These are phyloP conservation scores for Avicennia marina DNA, from an alignment of 257 asterid species.

Conservation along the genomic window DNA sequence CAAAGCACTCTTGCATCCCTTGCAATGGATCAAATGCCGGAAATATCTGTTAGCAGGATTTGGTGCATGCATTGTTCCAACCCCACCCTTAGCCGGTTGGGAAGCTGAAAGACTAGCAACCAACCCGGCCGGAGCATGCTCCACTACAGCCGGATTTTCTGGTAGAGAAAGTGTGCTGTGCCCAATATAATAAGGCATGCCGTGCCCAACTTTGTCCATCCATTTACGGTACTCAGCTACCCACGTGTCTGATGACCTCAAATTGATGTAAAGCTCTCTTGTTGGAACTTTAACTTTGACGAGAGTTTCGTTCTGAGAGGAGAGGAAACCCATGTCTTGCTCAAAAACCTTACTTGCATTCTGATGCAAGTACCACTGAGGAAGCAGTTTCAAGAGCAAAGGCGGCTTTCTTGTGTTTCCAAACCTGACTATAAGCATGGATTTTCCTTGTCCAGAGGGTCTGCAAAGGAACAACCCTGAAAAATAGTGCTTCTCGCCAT, in stretches of 20 bases:
- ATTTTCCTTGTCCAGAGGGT: constrained; percentile 92
- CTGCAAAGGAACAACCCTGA: constrained; percentile 78
- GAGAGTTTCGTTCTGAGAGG: constrained; percentile 84
- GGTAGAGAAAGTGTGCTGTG: constrained; percentile 68
- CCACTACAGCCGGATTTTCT: constrained; percentile 61
- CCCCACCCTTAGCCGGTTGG: constrained; percentile 92
- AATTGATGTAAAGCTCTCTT: constrained; percentile 57
- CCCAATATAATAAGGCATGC: constrained; percentile 92
- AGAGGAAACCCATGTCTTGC: constrained; percentile 97
- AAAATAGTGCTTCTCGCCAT: constrained; percentile 57
- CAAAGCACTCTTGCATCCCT: constrained; percentile 42
- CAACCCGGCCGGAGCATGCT: constrained; percentile 97
- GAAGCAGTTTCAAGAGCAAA: constrained; percentile 43
- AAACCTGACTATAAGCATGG: constrained; percentile 92
- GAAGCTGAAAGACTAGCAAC: constrained; percentile 73
- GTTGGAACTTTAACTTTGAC: constrained; percentile 85
- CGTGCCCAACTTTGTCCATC: constrained; percentile 96
- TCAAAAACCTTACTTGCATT: constrained; percentile 89
- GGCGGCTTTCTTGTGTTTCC: constrained; percentile 60
- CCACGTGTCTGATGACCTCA: constrained; percentile 85
- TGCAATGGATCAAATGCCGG: constrained; percentile 82
- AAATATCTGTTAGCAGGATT: constrained; percentile 71
- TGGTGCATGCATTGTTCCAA: constrained; percentile 65
- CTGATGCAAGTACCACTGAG: constrained; percentile 80
- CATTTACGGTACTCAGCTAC: constrained; percentile 81